These are phyloP conservation scores for Stephania cephalantha DNA, from an alignment of 164 flowering plant genomes.

Conservation along the genomic window DNA sequence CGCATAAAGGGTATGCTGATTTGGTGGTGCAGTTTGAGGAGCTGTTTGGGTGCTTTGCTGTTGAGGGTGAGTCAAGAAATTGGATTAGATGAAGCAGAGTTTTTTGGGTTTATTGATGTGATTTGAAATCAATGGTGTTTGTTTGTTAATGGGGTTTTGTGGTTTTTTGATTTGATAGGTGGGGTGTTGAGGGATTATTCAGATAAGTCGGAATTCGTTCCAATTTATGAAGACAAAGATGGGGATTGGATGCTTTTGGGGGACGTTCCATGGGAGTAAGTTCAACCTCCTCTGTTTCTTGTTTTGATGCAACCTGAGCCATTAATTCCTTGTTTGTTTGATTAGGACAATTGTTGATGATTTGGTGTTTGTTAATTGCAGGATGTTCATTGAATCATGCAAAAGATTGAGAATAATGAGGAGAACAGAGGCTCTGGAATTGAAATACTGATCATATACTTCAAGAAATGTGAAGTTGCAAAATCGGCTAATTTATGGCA, in stretches of 20 bases:
- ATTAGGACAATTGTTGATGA: too few relatives aligned
- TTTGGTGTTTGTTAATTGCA: slow-evolving; percentile 6
- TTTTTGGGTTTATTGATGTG: slow-evolving; percentile 17
- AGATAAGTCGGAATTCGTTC: slow-evolving; percentile 44
- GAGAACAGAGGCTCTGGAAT: slow-evolving; percentile 28
- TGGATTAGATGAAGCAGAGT: too few relatives aligned
- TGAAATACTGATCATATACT: background rate
- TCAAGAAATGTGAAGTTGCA: background rate
- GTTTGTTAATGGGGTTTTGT: too few relatives aligned
- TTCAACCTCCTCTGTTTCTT: background rate
- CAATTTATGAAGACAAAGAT: slow-evolving; percentile 69
- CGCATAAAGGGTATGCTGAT: slow-evolving; percentile 40
- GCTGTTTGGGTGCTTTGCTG: slow-evolving; percentile 38
- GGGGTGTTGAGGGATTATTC: background rate
- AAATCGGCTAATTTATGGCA: too few relatives aligned
- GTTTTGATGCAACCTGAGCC: too few relatives aligned
- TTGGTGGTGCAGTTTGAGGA: slow-evolving; percentile 46
- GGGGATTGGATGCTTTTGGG: slow-evolving; percentile 79
- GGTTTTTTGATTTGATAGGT: too few relatives aligned
- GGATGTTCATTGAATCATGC: slow-evolving; percentile 34
- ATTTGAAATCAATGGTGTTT: background rate
- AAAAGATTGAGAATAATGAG: slow-evolving; percentile 43
- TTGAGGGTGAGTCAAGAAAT: too few relatives aligned
- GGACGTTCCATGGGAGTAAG: slow-evolving; percentile 74
- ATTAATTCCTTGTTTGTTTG: too few relatives aligned